Conservation (phyloP, 305 asterid species). For the Withania somnifera region DNA sequence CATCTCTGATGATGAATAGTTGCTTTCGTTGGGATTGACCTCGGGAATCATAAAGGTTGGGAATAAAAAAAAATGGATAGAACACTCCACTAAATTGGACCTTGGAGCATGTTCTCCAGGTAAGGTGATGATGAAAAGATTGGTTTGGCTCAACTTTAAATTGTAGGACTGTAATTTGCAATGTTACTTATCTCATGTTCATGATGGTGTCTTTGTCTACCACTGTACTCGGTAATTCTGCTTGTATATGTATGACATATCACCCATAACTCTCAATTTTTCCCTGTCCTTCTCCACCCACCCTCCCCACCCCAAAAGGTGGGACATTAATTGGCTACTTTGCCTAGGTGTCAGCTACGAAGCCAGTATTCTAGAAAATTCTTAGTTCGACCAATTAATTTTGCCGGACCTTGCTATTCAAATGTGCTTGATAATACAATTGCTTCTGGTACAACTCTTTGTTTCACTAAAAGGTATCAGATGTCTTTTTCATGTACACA, state of each 20-base stretch:
- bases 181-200: no score
- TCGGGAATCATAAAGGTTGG: not conserved
- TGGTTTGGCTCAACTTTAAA: not conserved
- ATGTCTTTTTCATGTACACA: slow-evolving; percentile 1
- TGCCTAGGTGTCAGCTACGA: not conserved
- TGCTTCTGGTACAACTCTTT: not conserved
- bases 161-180: no score
- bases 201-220: not conserved
- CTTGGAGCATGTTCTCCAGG: not conserved
- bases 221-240: not conserved
- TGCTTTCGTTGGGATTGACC: not conserved
- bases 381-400: slow-evolving; percentile 39
- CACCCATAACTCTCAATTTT: not conserved
- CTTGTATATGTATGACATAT: no score
- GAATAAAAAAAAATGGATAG: not conserved
- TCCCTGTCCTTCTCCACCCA: not conserved
- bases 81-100: not conserved
- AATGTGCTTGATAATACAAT: not conserved
- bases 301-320: not conserved
- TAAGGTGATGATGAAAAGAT: not conserved
- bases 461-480: not conserved
- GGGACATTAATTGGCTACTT: not conserved
- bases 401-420: slow-evolving; percentile 63
- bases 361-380: slow-evolving; percentile 8
- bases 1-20: not conserved